A percentile compares a stretch with the other conserved stretches of the same genome.
Evolutionary conservation across 106 monocot genomes (phyloP).

Genomic region (Iris macrosiphon): DNA sequence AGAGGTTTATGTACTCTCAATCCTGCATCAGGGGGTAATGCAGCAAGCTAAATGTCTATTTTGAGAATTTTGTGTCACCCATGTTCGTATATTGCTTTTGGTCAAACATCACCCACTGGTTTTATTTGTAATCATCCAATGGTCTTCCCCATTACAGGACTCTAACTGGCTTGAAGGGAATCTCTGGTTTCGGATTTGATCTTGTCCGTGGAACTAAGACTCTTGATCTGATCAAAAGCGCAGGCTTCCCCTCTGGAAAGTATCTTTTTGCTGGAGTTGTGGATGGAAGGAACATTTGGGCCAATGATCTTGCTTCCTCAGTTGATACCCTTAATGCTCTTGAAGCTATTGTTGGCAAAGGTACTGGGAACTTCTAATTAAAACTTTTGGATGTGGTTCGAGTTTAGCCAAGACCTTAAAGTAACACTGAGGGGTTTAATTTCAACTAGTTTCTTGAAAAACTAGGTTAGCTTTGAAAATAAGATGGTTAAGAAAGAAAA

Average conservation of each 20-base stretch:
- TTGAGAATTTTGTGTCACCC: too few species aligned
- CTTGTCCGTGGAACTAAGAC: constrained; percentile 15
- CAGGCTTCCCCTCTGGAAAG: constrained; percentile 15
- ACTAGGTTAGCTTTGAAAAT: too few species aligned
- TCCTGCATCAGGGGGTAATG: too few species aligned
- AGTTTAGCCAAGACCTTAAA: too few species aligned
- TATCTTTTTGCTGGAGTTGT: constrained; percentile 18
- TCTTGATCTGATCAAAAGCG: constrained; percentile 14
- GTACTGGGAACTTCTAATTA: neutral
- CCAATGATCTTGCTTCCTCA: constrained; percentile 9
- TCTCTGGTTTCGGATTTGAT: constrained; percentile 17
- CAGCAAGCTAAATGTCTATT: neutral
- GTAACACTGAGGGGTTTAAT: too few species aligned
- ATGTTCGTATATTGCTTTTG: too few species aligned
- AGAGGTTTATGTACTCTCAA: too few species aligned
- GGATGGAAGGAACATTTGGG: constrained; percentile 20
- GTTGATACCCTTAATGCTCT: constrained; percentile 6
- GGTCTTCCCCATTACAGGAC: neutral
- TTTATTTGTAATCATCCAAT: too few species aligned
- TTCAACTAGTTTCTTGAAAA: too few species aligned
- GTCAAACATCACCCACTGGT: too few species aligned
- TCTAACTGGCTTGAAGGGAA: constrained; percentile 1
- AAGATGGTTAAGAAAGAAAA: too few species aligned
- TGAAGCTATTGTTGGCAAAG: constrained; percentile 12
- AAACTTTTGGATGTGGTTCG: too few species aligned